phyloP scores from a whole-genome alignment of 208 protist species.

The Trypanosomatidae sp. region DNA sequence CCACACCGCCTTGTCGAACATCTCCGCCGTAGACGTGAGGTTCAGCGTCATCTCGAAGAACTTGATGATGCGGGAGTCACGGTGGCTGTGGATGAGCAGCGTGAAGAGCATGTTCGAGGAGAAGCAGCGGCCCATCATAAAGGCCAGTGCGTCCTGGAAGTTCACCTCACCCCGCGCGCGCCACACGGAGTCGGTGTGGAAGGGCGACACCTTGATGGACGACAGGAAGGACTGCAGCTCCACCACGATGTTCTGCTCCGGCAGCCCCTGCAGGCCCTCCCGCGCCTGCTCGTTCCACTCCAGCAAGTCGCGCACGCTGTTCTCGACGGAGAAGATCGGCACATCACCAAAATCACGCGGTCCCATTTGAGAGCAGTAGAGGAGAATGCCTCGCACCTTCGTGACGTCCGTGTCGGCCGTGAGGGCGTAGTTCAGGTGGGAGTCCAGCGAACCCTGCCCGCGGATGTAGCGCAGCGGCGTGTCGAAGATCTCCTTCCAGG shows the following conservation, averaged over 20 bases:
- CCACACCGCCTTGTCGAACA: slow-evolving; percentile 72
- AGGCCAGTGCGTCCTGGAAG: slow-evolving; percentile 84
- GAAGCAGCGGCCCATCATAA: slow-evolving; percentile 91
- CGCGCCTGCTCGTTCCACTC: slow-evolving; percentile 45
- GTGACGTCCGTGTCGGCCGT: slow-evolving; percentile 37
- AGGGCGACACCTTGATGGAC: slow-evolving; percentile 73
- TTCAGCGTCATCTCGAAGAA: slow-evolving; percentile 86
- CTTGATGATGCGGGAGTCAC: slow-evolving; percentile 62
- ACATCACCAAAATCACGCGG: slow-evolving; percentile 84
- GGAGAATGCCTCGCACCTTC: slow-evolving; percentile 70
- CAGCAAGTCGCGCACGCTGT: slow-evolving; percentile 70
- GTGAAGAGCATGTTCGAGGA: slow-evolving; percentile 84
- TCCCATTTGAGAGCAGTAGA: slow-evolving; percentile 91
- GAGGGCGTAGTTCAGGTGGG: slow-evolving; percentile 83
- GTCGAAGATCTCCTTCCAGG: slow-evolving; percentile 65
- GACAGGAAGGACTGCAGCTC: slow-evolving; percentile 86
- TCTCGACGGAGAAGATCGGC: slow-evolving; percentile 84
- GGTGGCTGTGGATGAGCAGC: slow-evolving; percentile 79
- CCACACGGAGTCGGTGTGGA: slow-evolving; percentile 80
- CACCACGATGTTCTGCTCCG: slow-evolving; percentile 83
- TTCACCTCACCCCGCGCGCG: slow-evolving; percentile 70
- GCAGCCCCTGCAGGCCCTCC: slow-evolving; percentile 18
- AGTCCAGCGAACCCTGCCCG: slow-evolving; percentile 74
- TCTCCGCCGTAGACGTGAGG: slow-evolving; percentile 49
- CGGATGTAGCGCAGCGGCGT: slow-evolving; percentile 75